Percentiles rank a stretch among this genome's conserved stretches.
Evolutionary conservation across 192 early-diverging fungal species (phyloP).

Genomic region (Allomyces javanicus): DNA sequence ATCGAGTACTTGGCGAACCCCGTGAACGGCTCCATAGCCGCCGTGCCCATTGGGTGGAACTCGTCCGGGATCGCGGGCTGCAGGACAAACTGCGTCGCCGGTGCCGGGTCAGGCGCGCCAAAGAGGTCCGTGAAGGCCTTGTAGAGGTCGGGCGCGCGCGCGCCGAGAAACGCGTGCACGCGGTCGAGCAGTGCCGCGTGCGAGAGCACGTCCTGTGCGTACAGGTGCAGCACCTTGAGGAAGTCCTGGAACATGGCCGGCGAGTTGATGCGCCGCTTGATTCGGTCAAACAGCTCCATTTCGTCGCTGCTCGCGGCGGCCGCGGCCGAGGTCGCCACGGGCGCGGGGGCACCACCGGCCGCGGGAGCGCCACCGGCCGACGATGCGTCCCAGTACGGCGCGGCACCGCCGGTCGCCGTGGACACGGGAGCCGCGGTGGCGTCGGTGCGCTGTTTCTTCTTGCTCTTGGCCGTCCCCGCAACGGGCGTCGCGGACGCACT

Average conservation of each 20-base stretch:
- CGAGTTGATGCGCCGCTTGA: slow-evolving; percentile 67
- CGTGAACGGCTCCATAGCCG: too few species aligned
- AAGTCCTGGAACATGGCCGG: slow-evolving; percentile 87
- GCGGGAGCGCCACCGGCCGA: not conserved
- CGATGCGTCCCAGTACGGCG: not conserved
- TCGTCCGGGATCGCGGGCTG: slow-evolving; percentile 11
- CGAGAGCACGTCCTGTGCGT: slow-evolving; percentile 82
- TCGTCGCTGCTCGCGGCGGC: slow-evolving; percentile 48
- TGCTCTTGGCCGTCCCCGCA: not conserved
- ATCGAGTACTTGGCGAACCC: too few species aligned
- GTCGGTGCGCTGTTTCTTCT: not conserved
- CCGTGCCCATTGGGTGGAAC: too few species aligned
- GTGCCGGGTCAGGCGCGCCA: not conserved
- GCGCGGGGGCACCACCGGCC: slow-evolving; percentile 7
- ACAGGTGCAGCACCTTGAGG: slow-evolving; percentile 83
- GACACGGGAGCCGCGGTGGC: too few species aligned
- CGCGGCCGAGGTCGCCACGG: slow-evolving; percentile 6
- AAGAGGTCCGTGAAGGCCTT: not conserved
- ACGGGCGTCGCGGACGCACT: not conserved
- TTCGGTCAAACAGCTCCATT: slow-evolving; percentile 81
- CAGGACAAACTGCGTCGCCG: slow-evolving; percentile 3
- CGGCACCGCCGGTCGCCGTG: not conserved
- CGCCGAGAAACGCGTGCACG: slow-evolving; percentile 64
- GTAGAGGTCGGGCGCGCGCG: slow-evolving; percentile 16
- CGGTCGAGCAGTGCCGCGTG: slow-evolving; percentile 62